Percentiles rank a stretch among this genome's conserved stretches.
phyloP scores from a whole-genome alignment of 176 grass and related monocot species.

The Chrysopogon serrulatus region DNA sequence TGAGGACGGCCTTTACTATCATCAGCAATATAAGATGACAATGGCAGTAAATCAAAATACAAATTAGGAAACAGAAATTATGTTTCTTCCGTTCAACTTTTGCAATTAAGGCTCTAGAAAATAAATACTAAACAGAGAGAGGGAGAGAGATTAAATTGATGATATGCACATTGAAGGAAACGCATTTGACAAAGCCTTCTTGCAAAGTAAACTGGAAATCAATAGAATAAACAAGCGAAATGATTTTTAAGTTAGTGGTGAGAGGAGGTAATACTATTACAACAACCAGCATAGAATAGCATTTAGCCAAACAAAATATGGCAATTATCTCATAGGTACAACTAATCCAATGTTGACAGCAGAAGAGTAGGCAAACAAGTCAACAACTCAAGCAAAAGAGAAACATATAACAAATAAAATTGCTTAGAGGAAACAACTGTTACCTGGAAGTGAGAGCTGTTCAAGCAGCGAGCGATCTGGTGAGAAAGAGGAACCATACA shows the following conservation, averaged over 20 bases:
- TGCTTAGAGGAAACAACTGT: neutral
- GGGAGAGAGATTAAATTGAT: neutral
- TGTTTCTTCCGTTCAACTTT: neutral
- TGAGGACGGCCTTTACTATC: neutral
- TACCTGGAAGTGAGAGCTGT: conserved; percentile 55
- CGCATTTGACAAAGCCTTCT: neutral
- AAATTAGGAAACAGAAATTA: neutral
- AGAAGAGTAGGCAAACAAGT: neutral
- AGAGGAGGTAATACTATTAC: neutral
- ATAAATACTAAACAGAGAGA: neutral
- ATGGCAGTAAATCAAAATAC: neutral
- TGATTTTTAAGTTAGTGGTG: neutral
- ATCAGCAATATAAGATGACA: neutral
- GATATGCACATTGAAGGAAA: neutral
- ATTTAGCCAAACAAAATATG: neutral
- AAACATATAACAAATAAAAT: neutral
- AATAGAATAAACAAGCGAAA: neutral
- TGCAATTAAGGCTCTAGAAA: neutral
- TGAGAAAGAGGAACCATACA: conserved; percentile 53
- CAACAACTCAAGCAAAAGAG: neutral
- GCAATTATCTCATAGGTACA: neutral
- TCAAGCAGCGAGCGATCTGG: conserved; percentile 43
- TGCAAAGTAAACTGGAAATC: neutral
- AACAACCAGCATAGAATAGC: neutral
- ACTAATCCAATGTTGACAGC: neutral